Evolutionary conservation across 495 filamentous ascomycete species (phyloP), one percentile per base, ranked within the genome.

Genomic region (Talaromyces adpressus): DNA sequence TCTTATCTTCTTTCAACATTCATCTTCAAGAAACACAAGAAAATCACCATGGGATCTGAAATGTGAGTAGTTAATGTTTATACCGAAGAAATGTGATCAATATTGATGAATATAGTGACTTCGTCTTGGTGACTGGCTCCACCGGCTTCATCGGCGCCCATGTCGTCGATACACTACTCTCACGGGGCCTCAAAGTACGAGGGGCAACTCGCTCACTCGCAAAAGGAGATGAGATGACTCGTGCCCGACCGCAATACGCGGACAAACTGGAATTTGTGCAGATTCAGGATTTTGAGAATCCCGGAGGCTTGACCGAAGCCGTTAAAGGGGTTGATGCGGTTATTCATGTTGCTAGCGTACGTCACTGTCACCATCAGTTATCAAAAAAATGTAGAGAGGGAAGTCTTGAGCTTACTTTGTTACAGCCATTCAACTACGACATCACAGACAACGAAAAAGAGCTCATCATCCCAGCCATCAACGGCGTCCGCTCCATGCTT

Each of bases 71-170:
- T 22, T 27, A 8, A 27, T 56, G 2, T 56, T 14, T 56, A 23
- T 22, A 7, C 23, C n/a, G 6, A 23, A 23, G 9, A 14, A 53
- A 11, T 29, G 2, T 20, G 12, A 14, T 29, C 7, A 3, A 36
- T 41, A 22, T 41, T 41, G 36, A 41, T 14, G 14, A 41, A n/a
- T 7, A 61, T 59, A 49, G 23, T 36, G 30, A 56, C 6, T 34
- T 49, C 18, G 64, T 80, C 36, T 73, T 81, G 2, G 76, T 81
- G 51, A 80, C 76, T 6, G 75, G 76, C 18, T 71, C 72, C 22
- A 73, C 75, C 3, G 77, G 77, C 61, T 77, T 76, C 65, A 75
- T 79, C 34, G 76, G 74, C 45, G 72, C 73, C n/a, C 75, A 77
- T 67, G 69, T 77, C 12, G 70, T 78, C 47, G 72, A 77, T 51